A percentile compares a stretch with the other conserved stretches of the same genome.
Conservation (phyloP, 768 basidiomycete genomes). For the Termitomyces sp. region DNA sequence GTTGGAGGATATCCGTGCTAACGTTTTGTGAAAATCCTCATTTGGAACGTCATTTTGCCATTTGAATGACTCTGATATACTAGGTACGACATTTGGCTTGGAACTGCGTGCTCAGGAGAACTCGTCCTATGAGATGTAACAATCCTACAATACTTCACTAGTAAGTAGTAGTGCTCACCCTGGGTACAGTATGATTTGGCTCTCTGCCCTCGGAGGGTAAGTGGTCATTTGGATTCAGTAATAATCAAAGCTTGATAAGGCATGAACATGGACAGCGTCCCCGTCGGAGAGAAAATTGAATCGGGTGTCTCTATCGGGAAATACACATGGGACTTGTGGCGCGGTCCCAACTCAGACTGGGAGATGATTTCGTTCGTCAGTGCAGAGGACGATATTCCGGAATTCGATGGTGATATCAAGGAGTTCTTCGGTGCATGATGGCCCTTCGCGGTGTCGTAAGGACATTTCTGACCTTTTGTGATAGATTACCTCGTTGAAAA, state of each 20-base stretch:
- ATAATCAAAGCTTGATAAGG: neutral
- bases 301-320: constrained; percentile 41
- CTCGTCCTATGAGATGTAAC: constrained; percentile 55
- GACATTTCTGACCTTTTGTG: too few relatives aligned
- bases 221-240: constrained; percentile 14
- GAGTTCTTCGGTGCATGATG: constrained; percentile 52
- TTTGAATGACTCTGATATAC: neutral
- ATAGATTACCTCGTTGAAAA: constrained; percentile 43
- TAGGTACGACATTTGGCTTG: constrained; percentile 56
- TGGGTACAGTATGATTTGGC: constrained; percentile 53
- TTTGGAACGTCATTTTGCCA: too few relatives aligned
- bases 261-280: constrained; percentile 49
- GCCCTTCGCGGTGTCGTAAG: too few relatives aligned
- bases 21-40: constrained; percentile 39
- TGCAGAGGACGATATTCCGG: constrained; percentile 39
- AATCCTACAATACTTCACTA: neutral
- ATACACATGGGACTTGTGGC: constrained; percentile 55
- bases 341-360: constrained; percentile 53
- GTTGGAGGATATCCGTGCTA: constrained; percentile 45
- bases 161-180: neutral
- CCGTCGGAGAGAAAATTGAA: constrained; percentile 46
- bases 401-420: constrained; percentile 51
- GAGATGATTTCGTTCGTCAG: constrained; percentile 55
- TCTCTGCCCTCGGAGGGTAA: constrained; percentile 54
- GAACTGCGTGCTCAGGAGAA: constrained; percentile 34